These are phyloP conservation scores for Noccaea bulbosa DNA, from an alignment of 345 rosid genomes.

Conservation along the genomic window DNA sequence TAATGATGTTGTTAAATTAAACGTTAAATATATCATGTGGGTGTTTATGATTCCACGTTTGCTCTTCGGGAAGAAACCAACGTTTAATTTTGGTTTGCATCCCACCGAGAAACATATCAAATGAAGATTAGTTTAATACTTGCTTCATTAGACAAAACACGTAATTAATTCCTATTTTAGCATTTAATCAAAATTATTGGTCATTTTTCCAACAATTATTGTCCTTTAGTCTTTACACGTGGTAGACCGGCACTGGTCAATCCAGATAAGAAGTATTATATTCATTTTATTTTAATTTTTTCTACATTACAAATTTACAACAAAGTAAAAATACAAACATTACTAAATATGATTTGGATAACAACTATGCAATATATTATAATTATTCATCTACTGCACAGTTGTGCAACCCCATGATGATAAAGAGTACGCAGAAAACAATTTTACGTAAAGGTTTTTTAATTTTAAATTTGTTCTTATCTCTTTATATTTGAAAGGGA, in stretches of 20 bases:
- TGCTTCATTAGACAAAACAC: constrained; percentile 45
- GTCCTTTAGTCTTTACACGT: constrained; percentile 30
- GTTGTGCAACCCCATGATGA: constrained; percentile 20
- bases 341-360: background rate
- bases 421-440: constrained; percentile 14
- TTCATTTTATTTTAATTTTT: background rate
- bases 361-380: constrained; percentile 8
- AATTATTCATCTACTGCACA: background rate
- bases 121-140: constrained; percentile 39
- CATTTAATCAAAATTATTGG: constrained; percentile 16
- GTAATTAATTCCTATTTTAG: constrained; percentile 1
- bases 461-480: constrained; percentile 33
- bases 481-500: constrained; percentile 29
- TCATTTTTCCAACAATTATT: constrained; percentile 25
- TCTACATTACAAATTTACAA: constrained; percentile 6
- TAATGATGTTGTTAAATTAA: constrained; percentile 12
- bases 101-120: constrained; percentile 44
- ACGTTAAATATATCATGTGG: constrained; percentile 32
- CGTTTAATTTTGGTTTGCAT: constrained; percentile 37
- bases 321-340: background rate
- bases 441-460: background rate
- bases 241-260: constrained; percentile 23
- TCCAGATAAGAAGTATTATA: background rate
- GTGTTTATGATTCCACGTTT: constrained; percentile 42
- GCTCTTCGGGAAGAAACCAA: constrained; percentile 33